Percentiles rank a stretch among this genome's conserved stretches.
Conservation (phyloP, 208 protist genomes). For the Trypanosoma melophagium region DNA sequence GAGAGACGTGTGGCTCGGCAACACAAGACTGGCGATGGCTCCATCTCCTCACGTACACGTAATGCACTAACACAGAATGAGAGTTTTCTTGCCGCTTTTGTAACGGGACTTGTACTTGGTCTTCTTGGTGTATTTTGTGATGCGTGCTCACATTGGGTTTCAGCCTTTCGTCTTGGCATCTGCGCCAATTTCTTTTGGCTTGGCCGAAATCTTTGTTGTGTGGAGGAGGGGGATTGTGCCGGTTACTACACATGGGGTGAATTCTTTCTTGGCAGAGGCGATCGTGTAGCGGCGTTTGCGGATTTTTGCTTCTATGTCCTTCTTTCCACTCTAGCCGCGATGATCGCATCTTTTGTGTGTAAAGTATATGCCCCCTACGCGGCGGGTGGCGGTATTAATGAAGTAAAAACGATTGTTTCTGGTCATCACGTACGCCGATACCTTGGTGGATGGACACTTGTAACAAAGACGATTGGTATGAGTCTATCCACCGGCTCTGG, state of each 20-base stretch:
- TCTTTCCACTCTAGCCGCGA: slow-evolving; percentile 43
- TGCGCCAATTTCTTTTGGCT: slow-evolving; percentile 73
- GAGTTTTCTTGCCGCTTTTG: slow-evolving; percentile 42
- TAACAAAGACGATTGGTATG: slow-evolving; percentile 76
- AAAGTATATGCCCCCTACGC: slow-evolving; percentile 74
- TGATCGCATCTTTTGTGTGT: slow-evolving; percentile 55
- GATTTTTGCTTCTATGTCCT: slow-evolving; percentile 59
- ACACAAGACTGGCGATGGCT: neutral
- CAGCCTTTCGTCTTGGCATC: slow-evolving; percentile 49
- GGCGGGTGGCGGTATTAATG: slow-evolving; percentile 79
- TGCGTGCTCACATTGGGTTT: slow-evolving; percentile 66
- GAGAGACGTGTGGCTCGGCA: slow-evolving; percentile 32
- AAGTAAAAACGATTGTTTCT: slow-evolving; percentile 89
- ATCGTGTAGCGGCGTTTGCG: slow-evolving; percentile 36
- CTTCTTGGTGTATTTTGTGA: slow-evolving; percentile 62
- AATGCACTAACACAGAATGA: slow-evolving; percentile 35
- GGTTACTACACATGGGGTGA: slow-evolving; percentile 67
- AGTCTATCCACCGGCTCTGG: slow-evolving; percentile 77
- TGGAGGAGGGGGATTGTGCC: slow-evolving; percentile 35
- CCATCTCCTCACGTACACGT: slow-evolving; percentile 4
- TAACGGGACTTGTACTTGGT: slow-evolving; percentile 47
- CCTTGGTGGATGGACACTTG: slow-evolving; percentile 72
- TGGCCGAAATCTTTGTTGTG: slow-evolving; percentile 48
- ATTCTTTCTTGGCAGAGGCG: slow-evolving; percentile 55
- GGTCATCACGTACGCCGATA: slow-evolving; percentile 68